These are phyloP conservation scores for Myochromella boudieri DNA, from an alignment of 768 basidiomycete species.

Conservation along the genomic window DNA sequence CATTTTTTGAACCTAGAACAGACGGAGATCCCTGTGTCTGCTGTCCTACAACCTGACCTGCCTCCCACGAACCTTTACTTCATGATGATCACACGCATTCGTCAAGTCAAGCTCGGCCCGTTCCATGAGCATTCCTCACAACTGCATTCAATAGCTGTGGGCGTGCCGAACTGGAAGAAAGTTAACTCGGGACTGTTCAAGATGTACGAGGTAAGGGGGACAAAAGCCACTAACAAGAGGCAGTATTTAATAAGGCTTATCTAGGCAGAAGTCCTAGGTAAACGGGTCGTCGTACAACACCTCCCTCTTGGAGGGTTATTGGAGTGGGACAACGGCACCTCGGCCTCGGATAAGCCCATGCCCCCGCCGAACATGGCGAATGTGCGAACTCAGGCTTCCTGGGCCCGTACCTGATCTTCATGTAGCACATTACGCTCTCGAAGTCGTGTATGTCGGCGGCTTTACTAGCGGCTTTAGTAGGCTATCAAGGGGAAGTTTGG, in stretches of 20 bases:
- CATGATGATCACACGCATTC: constrained; percentile 74
- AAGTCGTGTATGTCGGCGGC: no score
- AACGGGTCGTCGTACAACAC: constrained; percentile 96
- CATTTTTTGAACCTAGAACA: constrained; percentile 46
- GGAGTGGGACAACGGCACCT: constrained; percentile 49
- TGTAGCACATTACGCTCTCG: no score
- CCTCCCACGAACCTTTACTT: constrained; percentile 79
- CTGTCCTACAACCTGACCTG: constrained; percentile 57
- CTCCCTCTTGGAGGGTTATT: constrained; percentile 82
- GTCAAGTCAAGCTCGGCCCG: constrained; percentile 79
- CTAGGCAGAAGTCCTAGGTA: constrained; percentile 87
- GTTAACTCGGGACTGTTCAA: constrained; percentile 89
- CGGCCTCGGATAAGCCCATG: constrained; percentile 9
- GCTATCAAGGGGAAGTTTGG: no score
- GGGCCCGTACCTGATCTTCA: constrained; percentile 7
- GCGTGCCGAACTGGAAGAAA: constrained; percentile 90
- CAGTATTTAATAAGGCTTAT: no score
- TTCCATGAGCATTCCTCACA: constrained; percentile 94
- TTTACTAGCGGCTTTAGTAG: no score
- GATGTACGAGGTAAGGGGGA: constrained; percentile 85
- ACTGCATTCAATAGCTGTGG: constrained; percentile 79
- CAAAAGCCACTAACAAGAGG: no score
- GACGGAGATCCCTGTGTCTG: constrained; percentile 59
- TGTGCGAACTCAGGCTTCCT: constrained; percentile 10
- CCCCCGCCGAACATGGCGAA: constrained; percentile 1